phyloP scores from a whole-genome alignment of 768 basidiomycete genomes.

The Leccinum olivaceopallidum region DNA sequence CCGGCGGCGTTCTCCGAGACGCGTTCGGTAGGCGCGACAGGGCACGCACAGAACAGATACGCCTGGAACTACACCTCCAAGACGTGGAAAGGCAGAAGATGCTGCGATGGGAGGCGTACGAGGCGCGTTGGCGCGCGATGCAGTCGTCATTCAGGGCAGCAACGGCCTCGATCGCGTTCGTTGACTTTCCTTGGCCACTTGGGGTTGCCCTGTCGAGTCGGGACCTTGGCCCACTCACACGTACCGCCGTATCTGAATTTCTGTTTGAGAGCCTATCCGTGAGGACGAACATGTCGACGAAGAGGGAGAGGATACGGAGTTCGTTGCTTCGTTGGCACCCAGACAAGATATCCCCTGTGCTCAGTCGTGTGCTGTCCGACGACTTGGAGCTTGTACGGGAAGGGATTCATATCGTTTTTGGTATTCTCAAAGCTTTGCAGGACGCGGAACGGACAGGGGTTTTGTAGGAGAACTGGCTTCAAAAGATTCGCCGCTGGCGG shows the following conservation, averaged over 20 bases:
- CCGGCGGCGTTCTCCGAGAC: slow-evolving; percentile 56
- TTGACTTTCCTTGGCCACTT: slow-evolving; percentile 67
- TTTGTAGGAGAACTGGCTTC: slow-evolving; percentile 1
- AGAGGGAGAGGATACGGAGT: slow-evolving; percentile 55
- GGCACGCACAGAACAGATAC: slow-evolving; percentile 48
- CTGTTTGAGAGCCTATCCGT: slow-evolving; percentile 48
- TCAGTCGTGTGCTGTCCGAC: slow-evolving; percentile 44
- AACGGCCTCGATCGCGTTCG: slow-evolving; percentile 39
- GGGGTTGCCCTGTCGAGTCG: slow-evolving; percentile 11
- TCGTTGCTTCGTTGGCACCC: slow-evolving; percentile 71
- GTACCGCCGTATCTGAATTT: slow-evolving; percentile 47
- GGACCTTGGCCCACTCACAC: slow-evolving; percentile 37
- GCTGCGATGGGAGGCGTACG: slow-evolving; percentile 54
- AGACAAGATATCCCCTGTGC: slow-evolving; percentile 53
- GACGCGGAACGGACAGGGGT: slow-evolving; percentile 30
- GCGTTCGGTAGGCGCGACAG: slow-evolving; percentile 48
- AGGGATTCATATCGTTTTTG: slow-evolving; percentile 48
- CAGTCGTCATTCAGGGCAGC: slow-evolving; percentile 21
- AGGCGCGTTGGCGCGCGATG: slow-evolving; percentile 49
- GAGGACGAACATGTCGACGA: slow-evolving; percentile 40
- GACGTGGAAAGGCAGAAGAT: slow-evolving; percentile 41
- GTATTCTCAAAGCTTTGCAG: slow-evolving; percentile 34
- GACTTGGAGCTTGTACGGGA: slow-evolving; percentile 46
- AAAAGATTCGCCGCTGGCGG: slow-evolving; percentile 11
- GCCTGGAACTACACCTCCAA: slow-evolving; percentile 46